Percentiles rank a stretch among this genome's conserved stretches.
Conservation (phyloP, 106 monocot genomes). For the Iris macrosiphon region DNA sequence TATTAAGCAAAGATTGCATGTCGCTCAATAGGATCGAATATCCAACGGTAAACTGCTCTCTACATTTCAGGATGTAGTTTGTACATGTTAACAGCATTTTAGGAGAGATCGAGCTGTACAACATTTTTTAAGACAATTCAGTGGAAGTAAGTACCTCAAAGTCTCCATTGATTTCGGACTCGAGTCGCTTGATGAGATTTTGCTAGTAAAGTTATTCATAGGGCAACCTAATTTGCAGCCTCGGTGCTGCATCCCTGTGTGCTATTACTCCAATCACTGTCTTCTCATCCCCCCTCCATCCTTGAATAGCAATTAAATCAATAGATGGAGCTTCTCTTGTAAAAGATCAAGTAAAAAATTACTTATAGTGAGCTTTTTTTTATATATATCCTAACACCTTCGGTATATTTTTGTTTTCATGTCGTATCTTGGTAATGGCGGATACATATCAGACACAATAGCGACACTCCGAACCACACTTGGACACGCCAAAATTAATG, state of each 20-base stretch:
- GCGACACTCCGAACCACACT: too few relatives aligned
- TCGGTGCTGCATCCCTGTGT: constrained; percentile 68
- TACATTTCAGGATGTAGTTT: constrained; percentile 24
- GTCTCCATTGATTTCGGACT: constrained; percentile 72
- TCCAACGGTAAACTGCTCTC: constrained; percentile 77
- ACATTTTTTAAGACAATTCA: not conserved
- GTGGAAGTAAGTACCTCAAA: constrained; percentile 35
- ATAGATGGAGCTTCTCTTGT: too few relatives aligned
- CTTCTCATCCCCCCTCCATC: constrained; percentile 91
- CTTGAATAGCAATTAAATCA: constrained; percentile 14
- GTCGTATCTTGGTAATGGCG: too few relatives aligned
- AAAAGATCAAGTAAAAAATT: too few relatives aligned
- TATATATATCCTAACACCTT: too few relatives aligned
- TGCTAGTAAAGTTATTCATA: constrained; percentile 72
- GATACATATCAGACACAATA: too few relatives aligned
- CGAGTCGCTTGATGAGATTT: constrained; percentile 60
- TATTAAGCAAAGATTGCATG: constrained; percentile 46
- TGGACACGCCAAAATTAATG: too few relatives aligned
- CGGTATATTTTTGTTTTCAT: too few relatives aligned
- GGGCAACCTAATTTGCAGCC: constrained; percentile 43
- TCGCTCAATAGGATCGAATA: constrained; percentile 52
- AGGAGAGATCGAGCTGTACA: not conserved
- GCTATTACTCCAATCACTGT: constrained; percentile 45
- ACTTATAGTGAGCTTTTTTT: too few relatives aligned
- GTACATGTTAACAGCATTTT: not conserved